Evolutionary conservation across 805 yeast genomes (phyloP).

Genomic region (Priceomyces carsonii): DNA sequence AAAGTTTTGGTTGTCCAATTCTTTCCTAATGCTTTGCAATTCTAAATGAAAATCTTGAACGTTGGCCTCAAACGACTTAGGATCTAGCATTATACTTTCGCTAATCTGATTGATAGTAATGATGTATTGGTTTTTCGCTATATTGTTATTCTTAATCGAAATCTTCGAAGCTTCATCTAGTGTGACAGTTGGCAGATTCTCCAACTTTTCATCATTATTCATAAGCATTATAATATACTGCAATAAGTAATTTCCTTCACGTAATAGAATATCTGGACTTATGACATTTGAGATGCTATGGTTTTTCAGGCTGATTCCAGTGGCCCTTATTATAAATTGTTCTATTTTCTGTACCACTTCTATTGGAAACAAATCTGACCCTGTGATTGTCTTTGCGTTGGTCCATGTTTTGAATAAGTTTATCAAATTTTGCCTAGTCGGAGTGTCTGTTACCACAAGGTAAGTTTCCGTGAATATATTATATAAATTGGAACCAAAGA

Average conservation of each 20-base stretch:
- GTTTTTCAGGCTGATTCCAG: conserved; percentile 19
- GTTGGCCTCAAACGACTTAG: conserved; percentile 23
- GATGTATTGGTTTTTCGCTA: conserved; percentile 28
- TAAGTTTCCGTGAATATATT: conserved; percentile 39
- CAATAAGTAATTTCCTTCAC: conserved; percentile 37
- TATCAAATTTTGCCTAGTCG: conserved; percentile 39
- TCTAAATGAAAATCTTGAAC: conserved; percentile 21
- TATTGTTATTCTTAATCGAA: conserved; percentile 14
- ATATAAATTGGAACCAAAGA: conserved; percentile 36
- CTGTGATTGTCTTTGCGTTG: conserved; percentile 32
- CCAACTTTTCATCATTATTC: conserved; percentile 22
- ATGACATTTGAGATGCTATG: conserved; percentile 10
- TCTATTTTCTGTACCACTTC: conserved; percentile 33
- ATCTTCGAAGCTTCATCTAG: conserved; percentile 7
- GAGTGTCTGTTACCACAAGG: conserved; percentile 38
- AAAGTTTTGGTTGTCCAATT: conserved; percentile 11
- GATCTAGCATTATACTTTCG: conserved; percentile 27
- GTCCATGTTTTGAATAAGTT: conserved; percentile 45
- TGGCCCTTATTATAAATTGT: conserved; percentile 40
- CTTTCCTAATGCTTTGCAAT: conserved; percentile 10
- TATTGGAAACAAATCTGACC: conserved; percentile 34
- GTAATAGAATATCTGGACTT: conserved; percentile 33
- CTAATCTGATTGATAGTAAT: conserved; percentile 31
- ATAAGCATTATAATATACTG: conserved; percentile 34
- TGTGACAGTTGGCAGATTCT: background rate